Base-by-base conservation (phyloP, 306 rosid genomes). In the Ammopiptanthus mongolicus region DNA sequence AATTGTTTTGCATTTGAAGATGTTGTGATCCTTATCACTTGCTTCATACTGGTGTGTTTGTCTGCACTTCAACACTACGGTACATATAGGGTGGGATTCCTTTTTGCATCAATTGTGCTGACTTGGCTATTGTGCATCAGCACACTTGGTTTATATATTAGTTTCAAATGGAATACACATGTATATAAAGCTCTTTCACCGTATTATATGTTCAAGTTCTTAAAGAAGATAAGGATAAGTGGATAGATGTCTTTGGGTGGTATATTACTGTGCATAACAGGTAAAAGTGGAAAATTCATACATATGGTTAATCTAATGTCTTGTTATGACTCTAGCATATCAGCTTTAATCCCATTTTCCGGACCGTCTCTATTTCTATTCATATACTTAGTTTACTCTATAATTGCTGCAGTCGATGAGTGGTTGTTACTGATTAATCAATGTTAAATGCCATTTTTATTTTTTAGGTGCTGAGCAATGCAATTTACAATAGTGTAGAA, bases 201-300 rank as follows among this genome's bases (percentile, higher is more conserved):
- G n/a, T 92, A 92, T 78, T 96, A 92, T 83, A 96, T 96, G 98
- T 96, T 92, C 90, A 88, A 85, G 79, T 96, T 92, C 87, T 79
- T 95, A 89, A 88, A 89, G 89, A 95, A 91, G 93, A 91, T 96
- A n/a, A 88, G 86, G 86, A 83, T 59, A 73, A 85, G 97, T 23
- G 99, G 99, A 59, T 96, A 98, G 99, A 89, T 90, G 96, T 96
- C 99, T 62, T 65, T 96, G 73, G 99, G 99, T 53, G 99, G 99
- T 76, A 92, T 88, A 85, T 73, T 96, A 76, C 78, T 95, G 56
- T 91, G 98, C 91, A 92, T 92, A 76, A 90, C 98, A 86, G 99
- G 98, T 91, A 86, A 84, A 62, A 29, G 47, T 19, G 50, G 64
- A 60, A 77, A 46, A 57, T 41, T 57, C 13, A 36, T 33, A 18